phyloP scores from a whole-genome alignment of 2,329 filamentous ascomycete species.

The Colletotrichum filicis region DNA sequence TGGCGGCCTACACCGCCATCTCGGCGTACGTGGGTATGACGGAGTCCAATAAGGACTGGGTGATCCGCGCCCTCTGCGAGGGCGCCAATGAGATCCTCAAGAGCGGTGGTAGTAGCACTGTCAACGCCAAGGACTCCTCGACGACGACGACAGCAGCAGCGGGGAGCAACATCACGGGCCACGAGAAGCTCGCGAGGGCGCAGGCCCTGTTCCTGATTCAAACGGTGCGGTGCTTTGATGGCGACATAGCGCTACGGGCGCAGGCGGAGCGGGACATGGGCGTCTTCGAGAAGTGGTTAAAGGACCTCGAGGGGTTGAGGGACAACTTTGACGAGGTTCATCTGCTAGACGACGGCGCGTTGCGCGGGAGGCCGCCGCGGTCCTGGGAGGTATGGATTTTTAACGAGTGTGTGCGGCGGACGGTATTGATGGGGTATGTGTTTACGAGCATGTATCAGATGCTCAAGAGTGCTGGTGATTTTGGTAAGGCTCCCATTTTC shows the following conservation, averaged over 20 bases:
- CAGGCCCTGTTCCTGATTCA: conserved; percentile 56
- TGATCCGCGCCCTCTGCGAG: conserved; percentile 52
- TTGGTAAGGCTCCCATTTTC: conserved; percentile 27
- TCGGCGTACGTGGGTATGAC: conserved; percentile 51
- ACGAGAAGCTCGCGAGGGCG: conserved; percentile 54
- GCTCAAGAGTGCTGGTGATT: conserved; percentile 41
- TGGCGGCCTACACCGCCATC: conserved; percentile 52
- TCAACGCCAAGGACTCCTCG: neutral
- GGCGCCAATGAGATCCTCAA: conserved; percentile 49
- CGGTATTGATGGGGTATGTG: conserved; percentile 45
- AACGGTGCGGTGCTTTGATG: conserved; percentile 55
- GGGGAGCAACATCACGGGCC: conserved; percentile 38
- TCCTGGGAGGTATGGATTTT: conserved; percentile 60
- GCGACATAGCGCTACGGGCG: conserved; percentile 51
- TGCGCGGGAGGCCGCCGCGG: conserved; percentile 48
- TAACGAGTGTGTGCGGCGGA: conserved; percentile 53
- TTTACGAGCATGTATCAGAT: conserved; percentile 48
- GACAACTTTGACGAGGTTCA: conserved; percentile 47
- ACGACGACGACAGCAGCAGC: neutral
- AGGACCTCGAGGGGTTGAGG: conserved; percentile 45
- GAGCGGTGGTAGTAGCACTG: neutral
- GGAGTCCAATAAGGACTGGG: conserved; percentile 50
- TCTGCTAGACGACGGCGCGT: conserved; percentile 37
- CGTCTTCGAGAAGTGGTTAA: conserved; percentile 49
- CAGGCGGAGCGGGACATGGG: conserved; percentile 53